Evolutionary conservation across 2,329 filamentous ascomycete genomes (phyloP).

Genomic region (Botrytis paeoniae): DNA sequence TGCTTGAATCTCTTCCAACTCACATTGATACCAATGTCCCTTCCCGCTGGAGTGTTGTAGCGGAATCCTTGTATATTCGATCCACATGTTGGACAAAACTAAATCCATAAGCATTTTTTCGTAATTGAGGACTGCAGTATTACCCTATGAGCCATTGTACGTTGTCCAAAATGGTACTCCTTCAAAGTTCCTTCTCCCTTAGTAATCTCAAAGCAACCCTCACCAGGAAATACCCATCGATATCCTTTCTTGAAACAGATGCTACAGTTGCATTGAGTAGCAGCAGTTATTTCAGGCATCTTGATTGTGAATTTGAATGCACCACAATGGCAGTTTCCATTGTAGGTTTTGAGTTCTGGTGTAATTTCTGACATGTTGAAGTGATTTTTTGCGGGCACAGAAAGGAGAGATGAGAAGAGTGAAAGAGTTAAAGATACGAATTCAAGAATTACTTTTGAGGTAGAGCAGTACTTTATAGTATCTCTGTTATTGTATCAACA

Average conservation of each 20-base stretch:
- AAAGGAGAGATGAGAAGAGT: neutral
- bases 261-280: constrained; percentile 63
- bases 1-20: constrained; percentile 19
- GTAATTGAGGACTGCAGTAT: neutral
- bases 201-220: constrained; percentile 43
- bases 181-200: constrained; percentile 46
- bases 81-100: constrained; percentile 55
- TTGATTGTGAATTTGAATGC: constrained; percentile 51
- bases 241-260: constrained; percentile 55
- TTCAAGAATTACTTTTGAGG: neutral
- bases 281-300: constrained; percentile 56
- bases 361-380: neutral
- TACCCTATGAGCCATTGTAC: constrained; percentile 44
- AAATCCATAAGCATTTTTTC: neutral
- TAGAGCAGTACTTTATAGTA: neutral
- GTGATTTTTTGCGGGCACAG: neutral
- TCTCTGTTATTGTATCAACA: neutral
- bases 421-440: neutral
- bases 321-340: constrained; percentile 58
- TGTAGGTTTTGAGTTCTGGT: constrained; percentile 38
- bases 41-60: constrained; percentile 34
- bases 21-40: constrained; percentile 45
- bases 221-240: constrained; percentile 40
- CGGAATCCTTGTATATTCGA: constrained; percentile 42
- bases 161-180: constrained; percentile 45